Base-by-base conservation (phyloP, 2,329 filamentous ascomycete genomes). In the Zymoseptoria ardabiliae region DNA sequence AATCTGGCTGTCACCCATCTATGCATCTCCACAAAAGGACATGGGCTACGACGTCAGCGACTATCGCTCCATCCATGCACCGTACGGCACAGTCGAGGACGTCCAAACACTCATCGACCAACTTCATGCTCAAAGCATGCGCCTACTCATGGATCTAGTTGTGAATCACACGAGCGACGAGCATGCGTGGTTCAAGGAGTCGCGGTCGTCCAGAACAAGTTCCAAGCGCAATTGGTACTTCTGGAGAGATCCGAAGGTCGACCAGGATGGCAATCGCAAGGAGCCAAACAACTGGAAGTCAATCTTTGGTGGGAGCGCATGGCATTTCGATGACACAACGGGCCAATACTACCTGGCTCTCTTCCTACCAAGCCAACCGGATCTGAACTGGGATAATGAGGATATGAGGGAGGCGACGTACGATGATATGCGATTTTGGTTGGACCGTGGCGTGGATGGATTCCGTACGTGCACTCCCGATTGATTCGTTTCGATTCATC, bases 171-270 rank as follows among this genome's bases (percentile, higher is more conserved):
- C 68, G 4, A 66, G 62, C 9, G 65, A 74, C 51, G 20, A 53
- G 25, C 51, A 53, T 28, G 69, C 73, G 6, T 85, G 83, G 83
- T 85, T 85, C 71, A 74, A 78, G 55, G 77, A 83, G 54, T 80
- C 81, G 1, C 75, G 79, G 2, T 78, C 76, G 0, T 79, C 77
- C 3, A 80, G 76, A 58, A 69, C 75, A 13, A 81, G 77, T 62
- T 70, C 77, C 0, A 84, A 85, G 63, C 73, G 83, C n/a, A 79
- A 85, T 66, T 87, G 81, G 79, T 87, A 86, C 65, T 84, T 87
- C 65, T 89, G 86, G 86, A 78, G 79, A 77, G 78, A 80, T 1
- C 74, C 83, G 0, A 77, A 78, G 4, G 81, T 81, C 63, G 79
- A 84, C 49, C 69, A 70, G 1, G 58, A 82, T 1, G 84, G 84